These are phyloP conservation scores for Neonectria faginata DNA, from an alignment of 2,329 filamentous ascomycete species.

Conservation along the genomic window DNA sequence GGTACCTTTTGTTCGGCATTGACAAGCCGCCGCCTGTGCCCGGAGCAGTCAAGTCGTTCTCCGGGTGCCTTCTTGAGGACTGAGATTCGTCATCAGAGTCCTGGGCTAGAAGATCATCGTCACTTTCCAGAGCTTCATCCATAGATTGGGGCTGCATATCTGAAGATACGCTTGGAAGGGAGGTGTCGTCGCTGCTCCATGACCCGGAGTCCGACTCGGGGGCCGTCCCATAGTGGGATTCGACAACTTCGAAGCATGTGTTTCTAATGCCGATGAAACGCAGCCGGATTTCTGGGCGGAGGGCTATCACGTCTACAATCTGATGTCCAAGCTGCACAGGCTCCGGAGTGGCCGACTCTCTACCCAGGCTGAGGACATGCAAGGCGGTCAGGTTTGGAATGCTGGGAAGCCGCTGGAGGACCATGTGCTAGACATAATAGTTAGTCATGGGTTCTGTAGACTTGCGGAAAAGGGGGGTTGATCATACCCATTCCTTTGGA, in stretches of 20 bases:
- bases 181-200: conserved; percentile 23
- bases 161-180: conserved; percentile 17
- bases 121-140: conserved; percentile 19
- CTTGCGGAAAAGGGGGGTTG: not conserved
- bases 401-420: conserved; percentile 30
- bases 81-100: conserved; percentile 30
- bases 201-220: conserved; percentile 21
- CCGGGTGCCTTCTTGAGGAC: conserved; percentile 19
- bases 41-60: conserved; percentile 11
- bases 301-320: conserved; percentile 32
- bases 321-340: conserved; percentile 20
- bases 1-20: conserved; percentile 21
- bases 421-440: conserved; percentile 21
- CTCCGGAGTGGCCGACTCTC: conserved; percentile 11
- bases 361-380: conserved; percentile 26
- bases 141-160: conserved; percentile 15
- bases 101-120: conserved; percentile 20
- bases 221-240: conserved; percentile 13
- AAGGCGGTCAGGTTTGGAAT: conserved; percentile 27
- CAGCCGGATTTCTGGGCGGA: conserved; percentile 27
- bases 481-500: conserved; percentile 25
- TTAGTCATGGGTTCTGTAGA: conserved; percentile 5
- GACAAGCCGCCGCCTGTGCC: not conserved
- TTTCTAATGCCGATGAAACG: conserved; percentile 27
- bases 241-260: conserved; percentile 27